These are phyloP conservation scores for Sporothrix humicola DNA, from an alignment of 2,329 filamentous ascomycete species.

Conservation along the genomic window DNA sequence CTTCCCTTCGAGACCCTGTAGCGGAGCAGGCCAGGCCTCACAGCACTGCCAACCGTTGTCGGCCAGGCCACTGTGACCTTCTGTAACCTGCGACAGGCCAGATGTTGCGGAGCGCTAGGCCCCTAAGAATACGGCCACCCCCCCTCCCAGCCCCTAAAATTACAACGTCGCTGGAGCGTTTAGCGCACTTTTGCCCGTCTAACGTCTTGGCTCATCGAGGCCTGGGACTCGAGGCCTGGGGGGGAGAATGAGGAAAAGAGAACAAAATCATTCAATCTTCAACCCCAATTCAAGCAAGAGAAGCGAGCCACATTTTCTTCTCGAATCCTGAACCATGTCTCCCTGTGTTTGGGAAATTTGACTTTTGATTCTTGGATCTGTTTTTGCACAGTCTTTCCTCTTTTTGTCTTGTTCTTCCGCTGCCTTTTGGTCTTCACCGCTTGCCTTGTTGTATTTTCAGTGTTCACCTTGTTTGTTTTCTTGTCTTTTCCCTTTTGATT, in stretches of 20 bases:
- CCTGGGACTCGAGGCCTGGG: no score
- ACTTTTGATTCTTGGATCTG: neutral
- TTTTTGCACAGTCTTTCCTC: neutral
- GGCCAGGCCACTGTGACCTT: neutral
- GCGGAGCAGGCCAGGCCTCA: neutral
- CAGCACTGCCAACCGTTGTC: neutral
- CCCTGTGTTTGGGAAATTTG: constrained; percentile 16
- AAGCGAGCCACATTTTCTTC: constrained; percentile 24
- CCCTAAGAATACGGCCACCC: neutral
- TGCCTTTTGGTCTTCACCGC: neutral
- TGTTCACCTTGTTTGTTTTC: neutral
- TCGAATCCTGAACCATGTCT: constrained; percentile 23
- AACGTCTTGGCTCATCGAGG: neutral
- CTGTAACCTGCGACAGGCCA: neutral
- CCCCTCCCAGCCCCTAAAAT: constrained; percentile 11
- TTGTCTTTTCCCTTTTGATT: neutral
- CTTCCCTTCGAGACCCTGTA: neutral
- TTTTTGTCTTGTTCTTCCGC: constrained; percentile 2
- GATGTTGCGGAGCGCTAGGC: neutral
- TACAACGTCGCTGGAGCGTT: constrained; percentile 10
- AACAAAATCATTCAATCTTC: neutral
- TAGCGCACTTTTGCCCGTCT: neutral
- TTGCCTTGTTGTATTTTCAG: neutral
- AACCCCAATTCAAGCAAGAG: neutral
- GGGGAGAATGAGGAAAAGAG: no score